These are phyloP conservation scores for Xerocomus minutiporus DNA, from an alignment of 1,284 basidiomycete genomes.

Conservation along the genomic window DNA sequence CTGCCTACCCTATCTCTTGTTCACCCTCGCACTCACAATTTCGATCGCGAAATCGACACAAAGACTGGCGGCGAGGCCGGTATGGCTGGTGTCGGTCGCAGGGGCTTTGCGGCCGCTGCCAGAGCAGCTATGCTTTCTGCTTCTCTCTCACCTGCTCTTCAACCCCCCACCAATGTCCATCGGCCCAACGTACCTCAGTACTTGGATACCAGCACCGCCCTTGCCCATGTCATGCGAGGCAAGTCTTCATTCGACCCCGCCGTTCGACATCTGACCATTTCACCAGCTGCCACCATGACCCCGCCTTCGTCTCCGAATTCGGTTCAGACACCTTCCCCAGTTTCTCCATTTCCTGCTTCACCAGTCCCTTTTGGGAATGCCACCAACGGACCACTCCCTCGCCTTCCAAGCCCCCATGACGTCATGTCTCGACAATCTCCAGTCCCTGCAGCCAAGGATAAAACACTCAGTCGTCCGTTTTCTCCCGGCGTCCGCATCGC, in stretches of 20 bases:
- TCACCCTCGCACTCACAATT: conserved; percentile 1
- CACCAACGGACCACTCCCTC: conserved; percentile 14
- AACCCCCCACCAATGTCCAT: conserved; percentile 30
- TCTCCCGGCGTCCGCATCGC: conserved; percentile 26
- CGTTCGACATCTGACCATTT: conserved; percentile 7
- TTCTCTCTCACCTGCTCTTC: conserved; percentile 15
- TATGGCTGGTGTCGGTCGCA: conserved; percentile 84
- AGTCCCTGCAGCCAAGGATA: conserved; percentile 15
- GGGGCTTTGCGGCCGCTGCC: conserved; percentile 80
- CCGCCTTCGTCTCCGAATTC: conserved; percentile 48
- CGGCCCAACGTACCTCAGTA: conserved; percentile 46
- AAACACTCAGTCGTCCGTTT: conserved; percentile 12
- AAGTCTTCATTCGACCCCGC: conserved; percentile 20
- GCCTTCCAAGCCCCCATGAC: conserved; percentile 24
- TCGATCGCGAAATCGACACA: conserved; percentile 46
- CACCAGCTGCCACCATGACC: conserved; percentile 32
- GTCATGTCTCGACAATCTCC: conserved; percentile 8
- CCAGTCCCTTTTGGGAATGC: conserved; percentile 28
- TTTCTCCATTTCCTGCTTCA: conserved; percentile 42
- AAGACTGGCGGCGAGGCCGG: conserved; percentile 76
- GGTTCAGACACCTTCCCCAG: conserved; percentile 41
- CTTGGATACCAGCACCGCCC: conserved; percentile 47
- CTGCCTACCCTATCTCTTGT: conserved; percentile 17
- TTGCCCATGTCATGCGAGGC: conserved; percentile 34
- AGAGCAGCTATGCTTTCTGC: conserved; percentile 59